Percentiles rank a stretch among this genome's conserved stretches.
Conservation (phyloP, 345 rosid species). For the Psidium guajava region DNA sequence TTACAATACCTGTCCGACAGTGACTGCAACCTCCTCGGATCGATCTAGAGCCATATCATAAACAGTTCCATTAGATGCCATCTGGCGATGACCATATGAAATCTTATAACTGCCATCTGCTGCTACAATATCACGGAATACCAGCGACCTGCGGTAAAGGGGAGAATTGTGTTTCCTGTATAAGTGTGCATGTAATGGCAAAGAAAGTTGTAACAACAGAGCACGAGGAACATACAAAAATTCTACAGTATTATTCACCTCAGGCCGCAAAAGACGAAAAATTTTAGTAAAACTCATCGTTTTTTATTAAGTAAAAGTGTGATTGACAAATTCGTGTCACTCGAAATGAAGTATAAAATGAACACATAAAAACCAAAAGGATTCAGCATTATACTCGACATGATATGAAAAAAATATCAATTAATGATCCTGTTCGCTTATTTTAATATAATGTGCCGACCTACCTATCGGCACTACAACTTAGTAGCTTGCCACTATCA, state of each 20-base stretch:
- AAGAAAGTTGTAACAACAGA: neutral
- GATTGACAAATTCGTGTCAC: neutral
- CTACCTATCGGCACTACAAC: slow-evolving; percentile 83
- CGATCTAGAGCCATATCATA: slow-evolving; percentile 78
- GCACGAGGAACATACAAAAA: neutral
- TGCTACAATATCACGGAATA: slow-evolving; percentile 45
- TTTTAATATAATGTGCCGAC: neutral
- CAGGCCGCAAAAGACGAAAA: neutral
- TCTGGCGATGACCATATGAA: slow-evolving; percentile 50
- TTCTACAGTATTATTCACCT: neutral
- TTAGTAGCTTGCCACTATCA: slow-evolving; percentile 46
- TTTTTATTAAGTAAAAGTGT: neutral
- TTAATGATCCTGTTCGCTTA: neutral
- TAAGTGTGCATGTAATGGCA: neutral
- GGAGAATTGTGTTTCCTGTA: slow-evolving; percentile 4
- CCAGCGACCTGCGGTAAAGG: slow-evolving; percentile 38
- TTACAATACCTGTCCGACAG: slow-evolving; percentile 65
- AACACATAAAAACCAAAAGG: neutral
- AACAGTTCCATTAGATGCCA: slow-evolving; percentile 67
- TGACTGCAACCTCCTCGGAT: slow-evolving; percentile 43
- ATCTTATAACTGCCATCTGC: slow-evolving; percentile 20
- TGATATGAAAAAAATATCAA: neutral
- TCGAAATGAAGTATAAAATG: neutral
- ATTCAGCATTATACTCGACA: neutral
- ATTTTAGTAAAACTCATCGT: neutral